Evolutionary conservation across 2,329 filamentous ascomycete species (phyloP), one percentile per base, ranked within the genome.

Genomic region (Botrytis paeoniae): DNA sequence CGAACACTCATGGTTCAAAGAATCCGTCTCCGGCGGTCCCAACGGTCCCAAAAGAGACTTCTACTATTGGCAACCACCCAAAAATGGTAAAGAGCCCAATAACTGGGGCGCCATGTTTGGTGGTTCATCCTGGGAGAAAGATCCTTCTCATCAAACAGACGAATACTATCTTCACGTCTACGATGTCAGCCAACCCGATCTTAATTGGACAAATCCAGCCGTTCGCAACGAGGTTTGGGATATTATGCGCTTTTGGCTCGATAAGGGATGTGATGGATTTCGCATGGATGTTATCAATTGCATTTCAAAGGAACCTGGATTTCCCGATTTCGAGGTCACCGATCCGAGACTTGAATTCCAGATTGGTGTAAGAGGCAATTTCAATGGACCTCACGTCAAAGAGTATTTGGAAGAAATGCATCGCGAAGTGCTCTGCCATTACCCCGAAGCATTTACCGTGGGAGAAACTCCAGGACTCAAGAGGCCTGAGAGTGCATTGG

Each of bases 201-300:
- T 95, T 29, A 94, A 94, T 79, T 94, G 92, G 92, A 90, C 93
- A 72, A 90, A 91, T 66, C 84, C 85, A 0, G 86, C 87, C 3
- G 89, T 91, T 12, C 87, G 91, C 10, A 84, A 89, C 69, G 92
- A 89, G 0, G 90, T 93, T 1, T 91, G 93, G 78, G 85, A 89
- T 9, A 88, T 91, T 8, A 91, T 93, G 86, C 84, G 85, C 0
- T 94, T 93, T 80, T 94, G 92, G 92, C 85, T 94, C 0, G 85
- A 93, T 71, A 87, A 88, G 9, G 88, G 84, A 60, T 85, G 87
- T 73, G 84, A 86, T 76, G 80, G 80, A 1, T 92, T 70, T 9
- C 62, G 90, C 8, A 89, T 91, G 82, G 90, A 92, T 75, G 89
- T 90, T 0, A 90, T 92, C 74, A 91, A 92, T 78, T 87, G 90